Evolutionary conservation across 306 rosid genomes (phyloP).

Genomic region (Medicago truncatula): DNA sequence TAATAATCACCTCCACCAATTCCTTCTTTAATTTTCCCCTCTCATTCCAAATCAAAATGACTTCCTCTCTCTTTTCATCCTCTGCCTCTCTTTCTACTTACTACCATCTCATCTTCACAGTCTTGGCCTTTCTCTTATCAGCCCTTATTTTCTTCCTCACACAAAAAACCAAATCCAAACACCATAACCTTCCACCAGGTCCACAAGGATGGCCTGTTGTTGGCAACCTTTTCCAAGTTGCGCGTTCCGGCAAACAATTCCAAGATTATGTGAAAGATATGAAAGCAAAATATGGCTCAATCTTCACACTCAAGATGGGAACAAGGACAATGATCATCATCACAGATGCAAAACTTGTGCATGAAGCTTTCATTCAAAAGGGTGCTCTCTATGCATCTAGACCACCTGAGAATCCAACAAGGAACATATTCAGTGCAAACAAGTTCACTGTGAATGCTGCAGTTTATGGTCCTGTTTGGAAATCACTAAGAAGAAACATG

Average conservation of each 20-base stretch:
- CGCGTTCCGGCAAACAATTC: slow-evolving; percentile 75
- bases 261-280: slow-evolving; percentile 55
- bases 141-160: slow-evolving; percentile 56
- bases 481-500: slow-evolving; percentile 81
- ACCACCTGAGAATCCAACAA: slow-evolving; percentile 81
- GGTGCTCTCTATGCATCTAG: slow-evolving; percentile 68
- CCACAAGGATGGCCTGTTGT: slow-evolving; percentile 97
- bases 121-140: slow-evolving; percentile 59
- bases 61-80: slow-evolving; percentile 36
- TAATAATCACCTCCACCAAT: not conserved
- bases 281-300: slow-evolving; percentile 61
- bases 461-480: slow-evolving; percentile 81
- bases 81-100: slow-evolving; percentile 48
- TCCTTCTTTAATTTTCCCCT: slow-evolving; percentile 11
- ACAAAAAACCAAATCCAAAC: slow-evolving; percentile 52
- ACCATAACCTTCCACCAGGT: slow-evolving; percentile 75
- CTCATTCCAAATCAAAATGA: slow-evolving; percentile 48
- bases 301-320: slow-evolving; percentile 90
- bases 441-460: slow-evolving; percentile 88
- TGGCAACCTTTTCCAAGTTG: slow-evolving; percentile 86
- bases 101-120: slow-evolving; percentile 60
- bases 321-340: slow-evolving; percentile 71
- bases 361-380: slow-evolving; percentile 74
- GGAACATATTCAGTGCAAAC: slow-evolving; percentile 79
- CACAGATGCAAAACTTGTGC: slow-evolving; percentile 64